Base-by-base conservation (phyloP, 1,284 basidiomycete genomes). In the Trichosporon sp. region DNA sequence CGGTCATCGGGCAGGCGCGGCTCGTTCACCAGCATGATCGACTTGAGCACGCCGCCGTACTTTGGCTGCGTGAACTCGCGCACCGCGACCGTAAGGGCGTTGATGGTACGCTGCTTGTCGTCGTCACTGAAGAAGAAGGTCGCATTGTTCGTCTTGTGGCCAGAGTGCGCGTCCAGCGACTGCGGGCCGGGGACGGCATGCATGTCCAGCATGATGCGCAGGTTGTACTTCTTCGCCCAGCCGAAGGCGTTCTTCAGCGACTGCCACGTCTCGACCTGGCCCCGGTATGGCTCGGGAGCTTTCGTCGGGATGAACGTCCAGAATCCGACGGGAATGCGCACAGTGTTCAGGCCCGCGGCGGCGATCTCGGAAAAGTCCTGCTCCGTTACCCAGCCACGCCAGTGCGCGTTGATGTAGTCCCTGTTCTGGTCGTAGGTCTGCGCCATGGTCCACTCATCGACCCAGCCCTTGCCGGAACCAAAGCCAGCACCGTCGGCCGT, bases 201-300 rank as follows among this genome's bases (percentile, higher is more conserved):
- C 58, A 94, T 76, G 80, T 95, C 93, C 56, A 95, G 80, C 71
- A 92, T 88, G 67, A 95, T 85, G 32, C 93, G 85, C 4, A 95
- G 70, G 14, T 93, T 92, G 76, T 96, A 95, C 80, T 95, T 95
- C 66, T 91, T 85, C 44, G 88, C 88, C 92, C 92, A 95, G 19
- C 83, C 82, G 58, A 94, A 76, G 10, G 88, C 83, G 63, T 88
- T 88, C 59, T 92, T 82, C 68, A 91, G 90, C 77, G 82, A 78
- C 65, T 86, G 86, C 91, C 92, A 95, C 10, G 85, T 85, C 0
- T 88, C 86, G 62, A 85, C 83, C 23, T 84, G 84, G 16, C 94
- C 84, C 25, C 94, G 84, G 83, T 89, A 95, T 3, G 92, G 92
- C 78, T 95, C 92, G 27, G 84, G 86, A 21, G 83, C 81, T 82